Evolutionary conservation across 2,329 filamentous ascomycete species (phyloP).

Genomic region (Whalleya microplaca): DNA sequence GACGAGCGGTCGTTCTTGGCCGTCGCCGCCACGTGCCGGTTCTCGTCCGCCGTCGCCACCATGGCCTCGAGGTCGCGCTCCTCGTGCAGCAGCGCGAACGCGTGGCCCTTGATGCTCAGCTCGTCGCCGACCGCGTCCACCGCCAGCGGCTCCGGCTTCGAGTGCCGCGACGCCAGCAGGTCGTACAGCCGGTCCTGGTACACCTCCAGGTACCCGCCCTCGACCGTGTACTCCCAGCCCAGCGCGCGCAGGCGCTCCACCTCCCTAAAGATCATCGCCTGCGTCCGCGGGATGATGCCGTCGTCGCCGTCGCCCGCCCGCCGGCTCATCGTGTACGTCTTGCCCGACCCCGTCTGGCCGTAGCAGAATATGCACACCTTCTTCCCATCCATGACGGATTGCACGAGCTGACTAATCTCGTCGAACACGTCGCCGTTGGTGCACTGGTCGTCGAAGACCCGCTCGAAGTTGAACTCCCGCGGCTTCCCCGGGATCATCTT

Average conservation of each 20-base stretch:
- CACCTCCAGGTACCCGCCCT: constrained; percentile 94
- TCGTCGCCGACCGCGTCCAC: constrained; percentile 38
- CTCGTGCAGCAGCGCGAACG: constrained; percentile 65
- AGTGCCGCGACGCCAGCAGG: constrained; percentile 66
- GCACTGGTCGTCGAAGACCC: constrained; percentile 79
- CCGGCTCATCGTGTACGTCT: constrained; percentile 85
- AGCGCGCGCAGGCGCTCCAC: constrained; percentile 83
- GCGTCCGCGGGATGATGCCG: constrained; percentile 94
- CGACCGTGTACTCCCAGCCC: constrained; percentile 93
- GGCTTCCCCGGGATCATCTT: constrained; percentile 72
- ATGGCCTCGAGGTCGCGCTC: constrained; percentile 80
- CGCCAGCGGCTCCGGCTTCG: constrained; percentile 69
- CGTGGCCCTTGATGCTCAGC: constrained; percentile 37
- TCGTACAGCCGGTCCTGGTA: constrained; percentile 98
- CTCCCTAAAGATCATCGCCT: constrained; percentile 90
- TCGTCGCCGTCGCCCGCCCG: constrained; percentile 68
- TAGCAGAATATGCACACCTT: constrained; percentile 99
- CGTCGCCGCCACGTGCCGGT: constrained; percentile 93
- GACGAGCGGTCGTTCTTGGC: constrained; percentile 95
- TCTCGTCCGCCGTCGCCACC: constrained; percentile 77
- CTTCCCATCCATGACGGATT: constrained; percentile 94
- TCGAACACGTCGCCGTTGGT: constrained; percentile 89
- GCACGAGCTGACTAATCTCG: constrained; percentile 95
- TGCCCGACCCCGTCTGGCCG: constrained; percentile 94
- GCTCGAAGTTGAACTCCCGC: constrained; percentile 88